Evolutionary conservation across 1,284 basidiomycete species (phyloP), one percentile per base, ranked within the genome.

Genomic region (Ustilago shanxiensis): DNA sequence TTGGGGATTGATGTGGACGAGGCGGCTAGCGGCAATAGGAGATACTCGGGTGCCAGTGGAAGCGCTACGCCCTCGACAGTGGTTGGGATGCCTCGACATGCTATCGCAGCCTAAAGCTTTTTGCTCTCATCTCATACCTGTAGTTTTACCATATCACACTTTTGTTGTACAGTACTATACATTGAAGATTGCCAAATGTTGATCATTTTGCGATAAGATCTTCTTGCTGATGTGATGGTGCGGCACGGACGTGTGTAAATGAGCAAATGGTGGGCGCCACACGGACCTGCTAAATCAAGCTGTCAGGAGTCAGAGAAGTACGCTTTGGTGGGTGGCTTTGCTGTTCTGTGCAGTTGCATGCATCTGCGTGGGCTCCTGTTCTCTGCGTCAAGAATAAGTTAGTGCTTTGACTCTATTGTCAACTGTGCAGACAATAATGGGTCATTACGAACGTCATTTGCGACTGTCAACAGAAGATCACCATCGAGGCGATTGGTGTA

Each of bases 1-100:
- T 26, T 71, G 33, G 68, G 53, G 2, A 61, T 71, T 14, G 53
- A 71, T 31, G n/a, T 64, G 57, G 61, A 51, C 10, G 54, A 61
- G 9, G 29, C 18, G 2, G 13, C 24, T 7, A 26, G 24, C 9
- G 47, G 22, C 11, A 16, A 24, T 5, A 24, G 47, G 14, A 49
- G 24, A 28, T 49, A 49, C 14, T 49, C 47, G 26, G 57, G 53
- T 16, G 41, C 28, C 9, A 59, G 56, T 47, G 63, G 60, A 1
- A 10, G 41, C 29, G 52, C 37, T n/a, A 62, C 60, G 18, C 60
- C 60, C 10, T 44, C 51, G 24, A 45, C 50, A 1, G 20, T 61
- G 3, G 37, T 41, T 13, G 56, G n/a, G 4, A 11, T 44, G 13
- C 54, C 28, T 7, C 28, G 39, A 26, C 60, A 58, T 13, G n/a